Evolutionary conservation across 352 stramenopile species (phyloP).

Genomic region (Phytophthora quininea): DNA sequence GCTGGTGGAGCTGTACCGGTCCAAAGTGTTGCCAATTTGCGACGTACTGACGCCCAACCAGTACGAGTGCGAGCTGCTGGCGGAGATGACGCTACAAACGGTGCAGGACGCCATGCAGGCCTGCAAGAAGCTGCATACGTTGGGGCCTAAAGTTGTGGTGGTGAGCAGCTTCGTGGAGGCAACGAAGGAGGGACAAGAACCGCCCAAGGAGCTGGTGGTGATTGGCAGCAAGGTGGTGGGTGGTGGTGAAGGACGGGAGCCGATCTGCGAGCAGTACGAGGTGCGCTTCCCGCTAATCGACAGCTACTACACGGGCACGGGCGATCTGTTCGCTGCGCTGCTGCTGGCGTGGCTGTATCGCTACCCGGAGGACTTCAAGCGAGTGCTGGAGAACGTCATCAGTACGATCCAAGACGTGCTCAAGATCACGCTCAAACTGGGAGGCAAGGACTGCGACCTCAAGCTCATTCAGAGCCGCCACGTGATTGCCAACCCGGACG

Average conservation of each 20-base stretch:
- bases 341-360: slow-evolving; percentile 80
- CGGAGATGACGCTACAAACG: slow-evolving; percentile 66
- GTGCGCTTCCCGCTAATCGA: slow-evolving; percentile 80
- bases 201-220: slow-evolving; percentile 59
- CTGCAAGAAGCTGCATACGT: slow-evolving; percentile 78
- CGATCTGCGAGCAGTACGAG: slow-evolving; percentile 74
- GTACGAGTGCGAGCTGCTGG: slow-evolving; percentile 85
- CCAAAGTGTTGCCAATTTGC: slow-evolving; percentile 78
- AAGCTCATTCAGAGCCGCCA: slow-evolving; percentile 84
- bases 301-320: slow-evolving; percentile 86
- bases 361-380: slow-evolving; percentile 66
- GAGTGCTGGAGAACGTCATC: slow-evolving; percentile 74
- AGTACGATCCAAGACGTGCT: slow-evolving; percentile 86
- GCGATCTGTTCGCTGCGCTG: slow-evolving; percentile 83
- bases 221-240: slow-evolving; percentile 61
- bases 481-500: slow-evolving; percentile 65
- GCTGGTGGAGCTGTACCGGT: slow-evolving; percentile 82
- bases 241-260: slow-evolving; percentile 7
- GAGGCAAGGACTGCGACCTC: slow-evolving; percentile 76
- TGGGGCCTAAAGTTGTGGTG: slow-evolving; percentile 78
- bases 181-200: slow-evolving; percentile 17
- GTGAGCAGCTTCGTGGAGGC: slow-evolving; percentile 82
- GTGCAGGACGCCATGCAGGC: slow-evolving; percentile 69
- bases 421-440: slow-evolving; percentile 63
- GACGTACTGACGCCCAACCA: slow-evolving; percentile 88